Evolutionary conservation across 768 basidiomycete species (phyloP), one percentile per base, ranked within the genome.

Genomic region (Lepiota brunneoincarnata): DNA sequence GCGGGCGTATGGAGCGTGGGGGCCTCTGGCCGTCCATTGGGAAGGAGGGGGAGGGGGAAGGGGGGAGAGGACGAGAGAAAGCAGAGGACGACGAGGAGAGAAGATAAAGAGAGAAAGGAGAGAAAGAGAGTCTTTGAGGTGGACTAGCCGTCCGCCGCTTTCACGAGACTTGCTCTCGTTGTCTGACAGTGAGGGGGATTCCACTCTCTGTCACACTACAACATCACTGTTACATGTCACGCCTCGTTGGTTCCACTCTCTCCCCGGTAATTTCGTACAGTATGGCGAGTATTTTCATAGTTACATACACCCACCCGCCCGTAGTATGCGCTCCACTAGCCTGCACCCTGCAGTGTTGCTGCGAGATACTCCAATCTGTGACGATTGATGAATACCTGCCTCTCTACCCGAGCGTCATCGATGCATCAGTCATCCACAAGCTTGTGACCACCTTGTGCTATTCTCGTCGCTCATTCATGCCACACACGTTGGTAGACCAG

Each of bases 1-100:
- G 61, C 47, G 77, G 83, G 38, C 82, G 75, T 51, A 76, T 73
- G 56, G 81, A 72, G 55, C 81, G 79, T 39, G 80, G 80, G n/a
- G 80, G 81, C 26, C 81, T 75, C 63, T 74, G 74, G 65, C 79
- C 66, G 34, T 60, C 77, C 46, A 69, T 55, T 41, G 57, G 31
- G 45, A 17, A 24, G 51, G 28, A 10, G 44, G 26, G 20, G 44
- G 44, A 31, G 17, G 38, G 39, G 44, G 49, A 28, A 49, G 47
- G 58, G 53, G 57, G 43, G 56, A 57, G 51, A 52, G 45, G 47
- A 21, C 35, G 36, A 52, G 48, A 45, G 50, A 51, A 23, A 42
- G 26, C 42, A 46, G 58, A 59, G 57, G 49, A 63, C 35, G 51
- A 53, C 47, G 26, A 42, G 26, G 46, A 49, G 56, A 59, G 57